Conservation (phyloP, 257 asterid genomes). For the Leonotis leonurus region DNA sequence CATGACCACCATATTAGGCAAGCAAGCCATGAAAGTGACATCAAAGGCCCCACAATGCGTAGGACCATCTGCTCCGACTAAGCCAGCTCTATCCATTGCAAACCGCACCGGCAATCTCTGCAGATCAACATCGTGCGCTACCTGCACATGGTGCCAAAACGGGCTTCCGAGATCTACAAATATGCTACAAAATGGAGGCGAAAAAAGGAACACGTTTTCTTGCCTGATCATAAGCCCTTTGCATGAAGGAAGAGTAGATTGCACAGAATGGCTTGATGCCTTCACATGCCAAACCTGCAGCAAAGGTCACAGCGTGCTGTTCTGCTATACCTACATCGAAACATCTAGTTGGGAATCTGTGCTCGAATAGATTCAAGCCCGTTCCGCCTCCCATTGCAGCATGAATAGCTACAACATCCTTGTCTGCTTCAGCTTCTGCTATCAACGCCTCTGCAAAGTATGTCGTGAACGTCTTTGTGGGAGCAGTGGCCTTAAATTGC, state of each 20-base stretch:
- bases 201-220: slow-evolving; percentile 27
- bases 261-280: slow-evolving; percentile 90
- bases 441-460: slow-evolving; percentile 92
- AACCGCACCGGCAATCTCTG: slow-evolving; percentile 92
- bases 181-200: too few relatives aligned
- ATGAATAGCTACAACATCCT: slow-evolving; percentile 79
- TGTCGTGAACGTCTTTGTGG: slow-evolving; percentile 79
- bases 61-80: slow-evolving; percentile 97
- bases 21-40: slow-evolving; percentile 84
- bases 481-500: slow-evolving; percentile 68
- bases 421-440: slow-evolving; percentile 87
- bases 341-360: slow-evolving; percentile 78
- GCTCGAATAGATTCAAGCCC: slow-evolving; percentile 80
- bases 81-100: slow-evolving; percentile 93
- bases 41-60: slow-evolving; percentile 94
- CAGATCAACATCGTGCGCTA: slow-evolving; percentile 90
- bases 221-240: slow-evolving; percentile 94
- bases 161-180: not conserved
- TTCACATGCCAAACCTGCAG: slow-evolving; percentile 97
- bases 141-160: too few relatives aligned
- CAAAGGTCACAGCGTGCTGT: slow-evolving; percentile 94
- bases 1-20: slow-evolving; percentile 98
- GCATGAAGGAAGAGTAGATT: slow-evolving; percentile 86
- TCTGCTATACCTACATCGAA: slow-evolving; percentile 97
- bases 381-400: slow-evolving; percentile 99